These are phyloP conservation scores for Mycena vulgaris DNA, from an alignment of 768 basidiomycete species.

Conservation along the genomic window DNA sequence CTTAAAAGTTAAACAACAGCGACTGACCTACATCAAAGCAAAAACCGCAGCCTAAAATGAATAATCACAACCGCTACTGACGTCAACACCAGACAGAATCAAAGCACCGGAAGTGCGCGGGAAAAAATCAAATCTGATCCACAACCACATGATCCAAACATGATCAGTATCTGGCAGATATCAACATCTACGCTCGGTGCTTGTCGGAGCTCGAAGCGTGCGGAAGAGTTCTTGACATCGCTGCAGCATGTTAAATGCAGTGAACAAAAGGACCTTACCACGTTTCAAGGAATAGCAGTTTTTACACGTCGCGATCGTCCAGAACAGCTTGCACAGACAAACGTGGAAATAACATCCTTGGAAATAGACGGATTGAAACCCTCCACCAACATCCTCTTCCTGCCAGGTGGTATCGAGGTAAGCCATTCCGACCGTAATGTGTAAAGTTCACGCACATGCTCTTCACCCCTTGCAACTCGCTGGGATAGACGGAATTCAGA, in stretches of 20 bases:
- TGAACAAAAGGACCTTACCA: conserved; percentile 40
- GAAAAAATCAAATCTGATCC: no score
- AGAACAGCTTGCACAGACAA: not conserved
- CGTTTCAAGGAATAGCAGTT: not conserved
- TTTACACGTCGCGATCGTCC: not conserved
- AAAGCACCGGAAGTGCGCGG: no score
- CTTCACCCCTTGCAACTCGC: not conserved
- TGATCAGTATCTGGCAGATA: conserved; percentile 26
- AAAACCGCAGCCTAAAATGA: no score
- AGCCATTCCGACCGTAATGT: not conserved
- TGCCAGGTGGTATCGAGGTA: not conserved
- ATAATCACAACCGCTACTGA: no score
- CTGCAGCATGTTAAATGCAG: conserved; percentile 49
- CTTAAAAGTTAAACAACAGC: no score
- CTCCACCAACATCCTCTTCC: not conserved
- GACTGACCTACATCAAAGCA: no score
- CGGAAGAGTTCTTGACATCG: conserved; percentile 36
- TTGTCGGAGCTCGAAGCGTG: no score
- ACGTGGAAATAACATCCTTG: not conserved
- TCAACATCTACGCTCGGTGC: conserved; percentile 43
- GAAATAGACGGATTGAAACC: not conserved
- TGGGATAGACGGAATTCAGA: not conserved
- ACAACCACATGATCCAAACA: no score
- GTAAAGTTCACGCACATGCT: not conserved
- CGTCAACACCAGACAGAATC: no score